These are phyloP conservation scores for Cymbopogon citratus DNA, from an alignment of 176 grass and related monocot species.

Conservation along the genomic window DNA sequence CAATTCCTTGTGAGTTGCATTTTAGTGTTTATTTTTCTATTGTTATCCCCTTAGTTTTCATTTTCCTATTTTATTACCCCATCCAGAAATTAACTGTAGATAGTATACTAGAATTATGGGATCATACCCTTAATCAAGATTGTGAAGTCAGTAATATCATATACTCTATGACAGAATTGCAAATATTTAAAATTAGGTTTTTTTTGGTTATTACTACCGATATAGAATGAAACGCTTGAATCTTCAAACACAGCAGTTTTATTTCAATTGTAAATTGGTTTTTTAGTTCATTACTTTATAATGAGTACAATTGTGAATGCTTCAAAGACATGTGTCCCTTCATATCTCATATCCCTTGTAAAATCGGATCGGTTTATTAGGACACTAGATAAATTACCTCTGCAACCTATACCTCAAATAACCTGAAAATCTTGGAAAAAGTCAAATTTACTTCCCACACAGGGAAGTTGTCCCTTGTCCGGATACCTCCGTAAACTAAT, in stretches of 20 bases:
- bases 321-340: not conserved
- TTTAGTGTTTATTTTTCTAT: not conserved
- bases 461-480: too few species aligned
- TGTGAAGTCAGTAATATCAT: not conserved
- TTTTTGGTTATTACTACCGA: not conserved
- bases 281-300: not conserved
- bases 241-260: not conserved
- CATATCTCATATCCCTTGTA: not conserved
- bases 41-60: not conserved
- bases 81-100: not conserved
- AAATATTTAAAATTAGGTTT: not conserved
- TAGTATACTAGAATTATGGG: not conserved
- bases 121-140: not conserved
- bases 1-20: not conserved
- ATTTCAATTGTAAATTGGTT: not conserved
- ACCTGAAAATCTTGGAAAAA: too few species aligned
- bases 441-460: too few species aligned
- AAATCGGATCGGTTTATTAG: not conserved
- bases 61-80: not conserved
- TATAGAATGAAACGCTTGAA: not conserved
- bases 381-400: too few species aligned
- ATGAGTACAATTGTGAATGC: not conserved
- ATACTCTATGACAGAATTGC: not conserved
- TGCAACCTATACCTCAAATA: too few species aligned
- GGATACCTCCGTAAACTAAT: too few species aligned